Percentiles rank a stretch among this genome's conserved stretches.
Conservation (phyloP, 139 green algal species). For the Coelastrella sp. region DNA sequence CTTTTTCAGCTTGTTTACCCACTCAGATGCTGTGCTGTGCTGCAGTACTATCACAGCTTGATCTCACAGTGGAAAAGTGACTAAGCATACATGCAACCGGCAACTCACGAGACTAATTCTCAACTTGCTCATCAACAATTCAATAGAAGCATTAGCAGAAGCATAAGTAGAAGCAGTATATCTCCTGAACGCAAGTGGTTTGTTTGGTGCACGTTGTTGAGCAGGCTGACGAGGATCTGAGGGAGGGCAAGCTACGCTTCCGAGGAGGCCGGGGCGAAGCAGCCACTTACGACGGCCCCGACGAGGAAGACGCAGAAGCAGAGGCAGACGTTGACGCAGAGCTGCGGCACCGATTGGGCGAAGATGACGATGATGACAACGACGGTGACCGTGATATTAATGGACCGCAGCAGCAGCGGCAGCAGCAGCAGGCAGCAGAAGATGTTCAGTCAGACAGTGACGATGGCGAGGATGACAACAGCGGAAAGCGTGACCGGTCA, state of each 20-base stretch:
- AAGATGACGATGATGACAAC: slow-evolving; percentile 50
- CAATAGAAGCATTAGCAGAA: no score
- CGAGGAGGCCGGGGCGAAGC: slow-evolving; percentile 72
- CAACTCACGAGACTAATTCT: no score
- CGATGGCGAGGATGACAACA: not conserved
- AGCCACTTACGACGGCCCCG: slow-evolving; percentile 79
- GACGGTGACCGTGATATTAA: not conserved
- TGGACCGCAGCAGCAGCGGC: not conserved
- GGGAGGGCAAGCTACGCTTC: slow-evolving; percentile 81
- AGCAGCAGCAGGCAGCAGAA: not conserved
- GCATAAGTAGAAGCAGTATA: not conserved
- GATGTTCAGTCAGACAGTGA: not conserved
- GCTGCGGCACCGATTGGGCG: slow-evolving; percentile 43
- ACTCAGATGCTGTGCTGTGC: not conserved
- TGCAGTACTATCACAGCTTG: not conserved
- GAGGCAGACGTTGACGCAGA: slow-evolving; percentile 56
- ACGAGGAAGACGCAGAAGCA: slow-evolving; percentile 81
- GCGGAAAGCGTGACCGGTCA: not conserved
- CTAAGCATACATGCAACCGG: no score
- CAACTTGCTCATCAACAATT: no score
- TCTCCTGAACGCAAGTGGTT: slow-evolving; percentile 32
- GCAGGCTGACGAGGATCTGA: slow-evolving; percentile 76
- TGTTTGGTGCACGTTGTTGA: not conserved
- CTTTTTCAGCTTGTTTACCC: no score
- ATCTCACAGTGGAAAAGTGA: no score